Evolutionary conservation across 495 filamentous ascomycete species (phyloP).

Genomic region (Podospora appendiculata): DNA sequence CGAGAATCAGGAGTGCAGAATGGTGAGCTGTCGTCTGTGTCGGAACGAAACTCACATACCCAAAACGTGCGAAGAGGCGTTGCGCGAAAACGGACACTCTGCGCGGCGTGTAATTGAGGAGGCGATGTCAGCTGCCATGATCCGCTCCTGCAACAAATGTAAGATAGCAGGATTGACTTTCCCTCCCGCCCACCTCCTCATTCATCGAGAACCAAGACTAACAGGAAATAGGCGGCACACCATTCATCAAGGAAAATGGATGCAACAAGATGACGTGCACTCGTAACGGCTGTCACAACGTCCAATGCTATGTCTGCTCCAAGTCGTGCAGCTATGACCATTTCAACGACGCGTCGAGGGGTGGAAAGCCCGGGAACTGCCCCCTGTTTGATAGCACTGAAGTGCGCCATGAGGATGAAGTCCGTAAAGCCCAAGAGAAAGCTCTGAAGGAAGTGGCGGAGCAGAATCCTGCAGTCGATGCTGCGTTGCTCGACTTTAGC

Average conservation of each 20-base stretch:
- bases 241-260: constrained; percentile 67
- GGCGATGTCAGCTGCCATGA: constrained; percentile 72
- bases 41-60: constrained; percentile 67
- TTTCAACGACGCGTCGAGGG: constrained; percentile 39
- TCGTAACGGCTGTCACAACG: constrained; percentile 41
- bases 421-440: constrained; percentile 54
- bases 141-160: constrained; percentile 67
- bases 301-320: constrained; percentile 71
- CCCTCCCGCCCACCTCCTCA: background rate
- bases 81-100: constrained; percentile 47
- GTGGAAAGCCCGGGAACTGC: constrained; percentile 47
- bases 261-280: constrained; percentile 81
- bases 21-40: constrained; percentile 68
- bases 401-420: constrained; percentile 56
- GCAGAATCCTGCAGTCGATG: constrained; percentile 53
- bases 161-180: constrained; percentile 8
- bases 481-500: constrained; percentile 49
- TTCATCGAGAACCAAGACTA: background rate
- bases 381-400: constrained; percentile 58
- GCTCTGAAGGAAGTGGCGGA: constrained; percentile 48
- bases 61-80: constrained; percentile 59
- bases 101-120: constrained; percentile 68
- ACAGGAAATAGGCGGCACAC: constrained; percentile 37
- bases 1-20: constrained; percentile 54
- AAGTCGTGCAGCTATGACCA: constrained; percentile 46